A percentile compares a stretch with the other conserved stretches of the same genome.
Evolutionary conservation across 805 yeast genomes (phyloP).

Genomic region (Kodamaea leandrae): DNA sequence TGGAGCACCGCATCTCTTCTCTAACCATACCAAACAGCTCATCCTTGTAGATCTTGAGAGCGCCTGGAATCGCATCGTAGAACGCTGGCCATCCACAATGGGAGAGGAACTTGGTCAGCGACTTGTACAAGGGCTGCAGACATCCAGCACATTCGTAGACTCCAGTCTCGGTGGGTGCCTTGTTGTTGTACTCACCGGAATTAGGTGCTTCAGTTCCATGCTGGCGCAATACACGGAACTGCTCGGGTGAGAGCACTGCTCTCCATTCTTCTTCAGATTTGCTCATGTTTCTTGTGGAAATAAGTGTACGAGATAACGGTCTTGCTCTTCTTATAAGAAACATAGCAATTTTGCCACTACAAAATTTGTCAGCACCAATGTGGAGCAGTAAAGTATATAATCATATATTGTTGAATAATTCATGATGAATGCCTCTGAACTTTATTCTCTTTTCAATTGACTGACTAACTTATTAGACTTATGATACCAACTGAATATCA

Average conservation of each 20-base stretch:
- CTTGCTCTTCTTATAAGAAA: no score
- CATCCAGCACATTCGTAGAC: conserved; percentile 86
- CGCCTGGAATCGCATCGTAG: conserved; percentile 82
- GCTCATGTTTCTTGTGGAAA: conserved; percentile 3
- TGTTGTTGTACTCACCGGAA: conserved; percentile 56
- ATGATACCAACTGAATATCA: no score
- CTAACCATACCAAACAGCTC: conserved; percentile 71
- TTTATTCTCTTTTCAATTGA: no score
- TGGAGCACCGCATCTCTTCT: conserved; percentile 83
- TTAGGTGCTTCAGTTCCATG: conserved; percentile 70
- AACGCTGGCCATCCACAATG: conserved; percentile 99
- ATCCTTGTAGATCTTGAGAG: conserved; percentile 64
- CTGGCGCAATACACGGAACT: conserved; percentile 73
- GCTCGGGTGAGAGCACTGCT: conserved; percentile 71
- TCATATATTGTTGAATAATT: no score
- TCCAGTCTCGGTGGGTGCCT: conserved; percentile 55
- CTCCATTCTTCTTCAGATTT: conserved; percentile 68
- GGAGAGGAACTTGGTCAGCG: conserved; percentile 79
- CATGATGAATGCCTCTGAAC: no score
- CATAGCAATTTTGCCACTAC: no score
- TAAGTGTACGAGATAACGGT: background rate
- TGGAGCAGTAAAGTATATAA: no score
- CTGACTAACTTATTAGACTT: no score
- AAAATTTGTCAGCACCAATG: no score
- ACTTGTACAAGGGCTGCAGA: conserved; percentile 70